Evolutionary conservation across 768 basidiomycete genomes (phyloP), one percentile per base, ranked within the genome.

Genomic region (Auricularia auricula-judae): DNA sequence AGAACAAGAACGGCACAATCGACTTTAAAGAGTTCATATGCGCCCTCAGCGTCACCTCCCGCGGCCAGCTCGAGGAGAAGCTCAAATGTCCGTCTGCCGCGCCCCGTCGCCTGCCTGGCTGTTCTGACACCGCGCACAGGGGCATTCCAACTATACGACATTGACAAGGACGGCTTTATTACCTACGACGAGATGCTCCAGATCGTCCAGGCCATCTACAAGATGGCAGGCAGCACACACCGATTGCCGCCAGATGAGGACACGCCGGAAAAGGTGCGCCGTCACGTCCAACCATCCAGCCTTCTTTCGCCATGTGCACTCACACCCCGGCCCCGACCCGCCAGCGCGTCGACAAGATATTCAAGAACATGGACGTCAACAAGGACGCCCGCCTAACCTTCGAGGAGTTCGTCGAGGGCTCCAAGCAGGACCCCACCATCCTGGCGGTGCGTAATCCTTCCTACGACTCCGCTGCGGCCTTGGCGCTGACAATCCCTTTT

Each of bases 21-120:
- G 97, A 99, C 79, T 99, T 99, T 77, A 96, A 95, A 71, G 96
- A 98, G 79, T 99, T 99, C 78, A 98, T 99, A 72, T 94, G 93
- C 71, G 97, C 97, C 0, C 85, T 99, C 68, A 93, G 91, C 75
- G 86, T 98, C 66, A 99, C 97, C 4, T 91, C 89, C 66, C 84
- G 97, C 62, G 97, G 97, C 2, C 81, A 87, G 67, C 76, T 98
- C 66, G 97, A 99, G 72, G 97, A 99, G 80, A 99, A 99, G 78
- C 87, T 99, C 68, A 92, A 92, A 80, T 99, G 97, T 97, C 70
- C 71, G 91, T 78, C 39, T 62, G 2, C 62, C 14, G 8, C 56
- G 10, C 10, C 39, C 23, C 21, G 11, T 34, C 44, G 21, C 43
- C 47, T 18, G 36, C 3, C 29, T 21, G 47, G 2, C 56, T 18